Conservation (phyloP, 495 filamentous ascomycete genomes). For the Xylaria grammica region DNA sequence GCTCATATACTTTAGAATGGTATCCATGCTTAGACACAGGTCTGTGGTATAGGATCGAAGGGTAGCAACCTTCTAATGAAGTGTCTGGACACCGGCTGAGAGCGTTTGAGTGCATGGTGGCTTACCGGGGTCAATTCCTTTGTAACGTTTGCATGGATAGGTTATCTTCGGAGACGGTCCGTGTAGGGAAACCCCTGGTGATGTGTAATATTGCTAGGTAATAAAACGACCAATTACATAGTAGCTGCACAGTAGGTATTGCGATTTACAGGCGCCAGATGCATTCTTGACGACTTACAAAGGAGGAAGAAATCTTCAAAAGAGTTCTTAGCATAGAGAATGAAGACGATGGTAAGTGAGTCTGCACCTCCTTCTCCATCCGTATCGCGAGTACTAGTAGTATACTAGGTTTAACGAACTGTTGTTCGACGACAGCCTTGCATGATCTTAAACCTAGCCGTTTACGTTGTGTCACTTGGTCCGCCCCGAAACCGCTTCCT, state of each 20-base stretch:
- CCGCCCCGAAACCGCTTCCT: not conserved
- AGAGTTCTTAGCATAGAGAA: no score
- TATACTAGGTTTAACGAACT: not conserved
- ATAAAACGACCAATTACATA: not conserved
- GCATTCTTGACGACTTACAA: no score
- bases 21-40: not conserved
- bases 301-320: no score
- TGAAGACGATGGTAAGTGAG: no score
- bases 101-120: not conserved
- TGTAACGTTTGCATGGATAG: not conserved
- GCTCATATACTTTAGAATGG: constrained; percentile 7
- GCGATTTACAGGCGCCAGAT: not conserved
- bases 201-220: constrained; percentile 7
- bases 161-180: not conserved
- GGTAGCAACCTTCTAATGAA: not conserved
- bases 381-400: not conserved
- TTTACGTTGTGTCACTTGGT: no score
- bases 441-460: not conserved
- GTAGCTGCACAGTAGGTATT: not conserved
- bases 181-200: constrained; percentile 1
- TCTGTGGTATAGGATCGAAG: not conserved
- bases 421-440: not conserved
- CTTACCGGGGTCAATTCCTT: constrained; percentile 14
- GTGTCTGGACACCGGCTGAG: not conserved
- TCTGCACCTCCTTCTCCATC: constrained; percentile 9